A percentile compares a stretch with the other conserved stretches of the same genome.
phyloP scores from a whole-genome alignment of 2,329 filamentous ascomycete species.

The Phaeosphaeriaceae sp. region DNA sequence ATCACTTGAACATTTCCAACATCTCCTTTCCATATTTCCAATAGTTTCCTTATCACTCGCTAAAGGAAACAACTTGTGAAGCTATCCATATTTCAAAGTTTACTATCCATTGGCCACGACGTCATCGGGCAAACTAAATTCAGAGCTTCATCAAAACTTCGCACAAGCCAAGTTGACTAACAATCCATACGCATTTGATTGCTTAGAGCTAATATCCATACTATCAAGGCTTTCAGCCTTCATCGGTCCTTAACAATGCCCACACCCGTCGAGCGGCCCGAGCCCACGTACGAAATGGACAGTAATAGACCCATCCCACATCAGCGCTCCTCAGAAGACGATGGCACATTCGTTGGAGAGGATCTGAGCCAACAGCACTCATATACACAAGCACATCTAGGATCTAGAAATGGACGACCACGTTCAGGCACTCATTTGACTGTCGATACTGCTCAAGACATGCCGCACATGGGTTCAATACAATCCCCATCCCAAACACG shows the following conservation, averaged over 20 bases:
- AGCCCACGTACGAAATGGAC: conserved; percentile 47
- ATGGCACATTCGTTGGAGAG: conserved; percentile 47
- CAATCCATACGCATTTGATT: neutral
- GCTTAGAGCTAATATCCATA: neutral
- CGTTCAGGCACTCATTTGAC: conserved; percentile 54
- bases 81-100: neutral
- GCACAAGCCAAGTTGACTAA: neutral
- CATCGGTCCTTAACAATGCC: conserved; percentile 35
- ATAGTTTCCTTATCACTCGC: conserved; percentile 3
- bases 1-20: neutral
- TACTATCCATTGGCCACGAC: conserved; percentile 4
- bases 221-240: conserved; percentile 3
- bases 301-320: conserved; percentile 25
- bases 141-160: conserved; percentile 3
- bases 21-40: neutral
- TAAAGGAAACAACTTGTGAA: neutral
- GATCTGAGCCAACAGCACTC: conserved; percentile 40
- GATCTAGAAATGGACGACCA: conserved; percentile 18
- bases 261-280: conserved; percentile 45
- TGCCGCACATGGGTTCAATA: conserved; percentile 33
- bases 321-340: conserved; percentile 48
- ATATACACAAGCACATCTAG: conserved; percentile 15
- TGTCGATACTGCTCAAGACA: conserved; percentile 53
- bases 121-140: conserved; percentile 8
- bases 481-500: conserved; percentile 62